Base-by-base conservation (phyloP, 495 filamentous ascomycete species). In the Pyrenula massariospora region DNA sequence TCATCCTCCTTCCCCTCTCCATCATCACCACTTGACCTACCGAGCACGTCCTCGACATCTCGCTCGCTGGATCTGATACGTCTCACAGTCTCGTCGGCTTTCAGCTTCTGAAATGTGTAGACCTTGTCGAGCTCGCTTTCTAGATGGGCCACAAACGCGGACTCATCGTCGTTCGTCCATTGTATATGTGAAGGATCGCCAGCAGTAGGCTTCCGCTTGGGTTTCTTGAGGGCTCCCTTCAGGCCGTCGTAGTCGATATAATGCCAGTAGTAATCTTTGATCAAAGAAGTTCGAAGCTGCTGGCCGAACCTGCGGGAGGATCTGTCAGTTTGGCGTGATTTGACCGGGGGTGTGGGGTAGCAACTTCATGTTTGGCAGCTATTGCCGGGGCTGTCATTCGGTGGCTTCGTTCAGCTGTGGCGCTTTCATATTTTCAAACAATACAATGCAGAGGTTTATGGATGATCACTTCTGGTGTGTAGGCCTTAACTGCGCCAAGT, bases 201-300 rank as follows among this genome's bases (percentile, higher is more conserved):
- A 25, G 78, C 73, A 11, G 77, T 76, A 1, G 78, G 77, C 49
- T 73, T 60, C 56, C 77, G 70, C 56, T 83, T 79, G 25, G 82
- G 77, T 25, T 77, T 84, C 68, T 92, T 95, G 57, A 99, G 83
- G 59, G 87, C 84, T 60, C 76, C 75, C 72, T 99, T 99, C 51
- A 99, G 81, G 57, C 86, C 87, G 62, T 97, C 90, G 70, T 99
- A 99, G 68, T 86, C 84, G 70, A 99, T 96, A 74, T 97, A 99
- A 77, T 94, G 87, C 79, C 89, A 94, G 68, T 88, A 84, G 74
- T 91, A 98, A 69, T 96, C 93, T 74, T 86, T 87, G 71, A 97
- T 90, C 64, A 95, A 81, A 60, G 91, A 95, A 57, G 88, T 89
- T 48, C 86, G 87, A 59, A 99, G 83, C 76, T 97, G 90, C 68